Evolutionary conservation across 345 rosid genomes (phyloP).

Genomic region (Streptanthus diversifolius): DNA sequence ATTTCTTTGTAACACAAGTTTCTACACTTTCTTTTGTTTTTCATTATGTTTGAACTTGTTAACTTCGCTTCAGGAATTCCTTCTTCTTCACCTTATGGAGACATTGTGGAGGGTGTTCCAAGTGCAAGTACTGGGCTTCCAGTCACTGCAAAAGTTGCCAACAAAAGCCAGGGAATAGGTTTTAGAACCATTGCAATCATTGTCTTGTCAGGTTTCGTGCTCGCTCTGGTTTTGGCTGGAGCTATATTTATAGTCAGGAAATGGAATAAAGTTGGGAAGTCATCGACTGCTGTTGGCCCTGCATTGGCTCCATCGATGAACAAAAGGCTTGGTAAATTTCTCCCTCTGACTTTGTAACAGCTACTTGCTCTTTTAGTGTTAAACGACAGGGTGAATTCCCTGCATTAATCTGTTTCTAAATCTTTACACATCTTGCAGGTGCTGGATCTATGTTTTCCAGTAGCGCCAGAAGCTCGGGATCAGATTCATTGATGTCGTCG

Average conservation of each 20-base stretch:
- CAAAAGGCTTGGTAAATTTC: conserved; percentile 74
- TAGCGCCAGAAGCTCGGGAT: conserved; percentile 68
- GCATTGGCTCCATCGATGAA: conserved; percentile 57
- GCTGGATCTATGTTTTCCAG: conserved; percentile 55
- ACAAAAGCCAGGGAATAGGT: conserved; percentile 68
- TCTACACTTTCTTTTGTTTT: background rate
- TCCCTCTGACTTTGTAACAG: conserved; percentile 4
- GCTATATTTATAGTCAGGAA: conserved; percentile 57
- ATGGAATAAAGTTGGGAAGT: conserved; percentile 77
- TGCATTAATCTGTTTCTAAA: conserved; percentile 2
- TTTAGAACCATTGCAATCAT: conserved; percentile 62
- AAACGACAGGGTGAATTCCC: background rate
- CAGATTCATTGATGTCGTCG: conserved; percentile 64
- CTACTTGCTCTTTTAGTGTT: background rate
- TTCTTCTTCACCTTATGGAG: conserved; percentile 66
- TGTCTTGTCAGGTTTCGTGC: conserved; percentile 73
- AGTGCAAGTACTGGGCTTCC: conserved; percentile 69
- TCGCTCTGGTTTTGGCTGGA: conserved; percentile 66
- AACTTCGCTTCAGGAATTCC: conserved; percentile 58
- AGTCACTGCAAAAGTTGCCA: conserved; percentile 51
- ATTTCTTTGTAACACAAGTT: conserved; percentile 16
- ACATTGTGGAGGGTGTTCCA: conserved; percentile 52
- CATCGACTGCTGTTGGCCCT: conserved; percentile 82
- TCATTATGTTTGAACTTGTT: conserved; percentile 19
- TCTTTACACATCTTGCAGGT: conserved; percentile 41